Percentiles rank a stretch among this genome's conserved stretches.
These are phyloP conservation scores for Dactylis glomerata DNA, from an alignment of 176 grass and related monocot genomes.

Conservation along the genomic window DNA sequence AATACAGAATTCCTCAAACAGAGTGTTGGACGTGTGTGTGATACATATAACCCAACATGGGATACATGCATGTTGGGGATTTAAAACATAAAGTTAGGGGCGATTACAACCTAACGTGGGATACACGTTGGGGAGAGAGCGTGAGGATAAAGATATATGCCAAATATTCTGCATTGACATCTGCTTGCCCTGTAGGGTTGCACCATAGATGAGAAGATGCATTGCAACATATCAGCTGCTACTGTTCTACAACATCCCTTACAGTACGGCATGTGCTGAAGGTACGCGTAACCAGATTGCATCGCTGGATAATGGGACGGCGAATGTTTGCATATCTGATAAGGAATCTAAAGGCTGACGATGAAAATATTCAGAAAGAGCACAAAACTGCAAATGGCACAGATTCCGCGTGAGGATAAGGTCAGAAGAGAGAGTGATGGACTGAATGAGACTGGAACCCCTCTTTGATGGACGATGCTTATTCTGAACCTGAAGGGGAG, in stretches of 20 bases:
- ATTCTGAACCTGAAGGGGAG: conserved; percentile 20
- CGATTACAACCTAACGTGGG: neutral
- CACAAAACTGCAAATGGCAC: neutral
- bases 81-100: neutral
- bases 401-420: conserved; percentile 12
- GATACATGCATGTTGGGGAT: no score
- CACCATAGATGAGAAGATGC: conserved; percentile 9
- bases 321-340: conserved; percentile 10
- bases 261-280: neutral
- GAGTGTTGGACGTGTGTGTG: neutral
- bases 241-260: conserved; percentile 29
- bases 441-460: conserved; percentile 2
- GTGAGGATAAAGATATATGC: conserved; percentile 38
- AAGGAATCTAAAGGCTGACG: neutral
- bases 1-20: neutral
- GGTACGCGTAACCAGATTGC: neutral
- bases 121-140: neutral
- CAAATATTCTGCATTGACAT: conserved; percentile 25
- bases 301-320: neutral
- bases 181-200: conserved; percentile 9
- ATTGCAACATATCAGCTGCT: conserved; percentile 4
- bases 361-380: neutral
- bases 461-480: conserved; percentile 34
- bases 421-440: conserved; percentile 3
- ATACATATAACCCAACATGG: no score